Base-by-base conservation (phyloP, 441 rosid species). In the Populus hybrid region DNA sequence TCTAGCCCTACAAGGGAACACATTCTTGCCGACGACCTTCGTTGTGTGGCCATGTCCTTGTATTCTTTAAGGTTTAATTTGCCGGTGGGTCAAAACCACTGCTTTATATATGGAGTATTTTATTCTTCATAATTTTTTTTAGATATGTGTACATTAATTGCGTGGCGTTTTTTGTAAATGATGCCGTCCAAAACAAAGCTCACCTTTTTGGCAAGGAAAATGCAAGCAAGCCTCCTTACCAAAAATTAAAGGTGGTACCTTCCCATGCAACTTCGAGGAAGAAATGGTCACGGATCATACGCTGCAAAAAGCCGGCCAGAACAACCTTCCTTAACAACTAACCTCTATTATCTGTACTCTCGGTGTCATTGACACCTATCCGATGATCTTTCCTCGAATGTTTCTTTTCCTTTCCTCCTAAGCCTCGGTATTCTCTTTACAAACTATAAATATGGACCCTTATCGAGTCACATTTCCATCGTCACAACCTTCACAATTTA, bases 211-310 rank as follows among this genome's bases (percentile, higher is more conserved):
- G 18, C 1, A 12, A 31, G 50, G 45, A 38, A 68, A 36, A 68
- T 14, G 33, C 33, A 4, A 31, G 33, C 33, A 31, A 31, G 33
- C 33, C 42, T 9, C 28, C 2, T 68, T 1, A 28, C 9, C 45
- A 66, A 66, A 66, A 71, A 53, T 45, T 23, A 26, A 71, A 42
- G 9, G 21, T 45, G 82, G 78, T 70, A 75, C 24, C 77, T 83
- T 84, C 84, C 83, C 89, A 78, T 85, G 90, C 87, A 88, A 77
- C 86, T 88, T 88, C 91, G 83, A 81, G 86, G 91, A 88, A 36
- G 65, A 78, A 81, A 61, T 8, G 16, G 68, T 61, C 78, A 78
- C 77, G 35, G 72, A 73, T 75, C 24, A 14, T 28, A 63, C 77
- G 8, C 81, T n/a, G 72, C 79, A 70, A 71, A 20, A 69, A 1